phyloP scores from a whole-genome alignment of 1,284 basidiomycete genomes.

The Ustilago lituana region DNA sequence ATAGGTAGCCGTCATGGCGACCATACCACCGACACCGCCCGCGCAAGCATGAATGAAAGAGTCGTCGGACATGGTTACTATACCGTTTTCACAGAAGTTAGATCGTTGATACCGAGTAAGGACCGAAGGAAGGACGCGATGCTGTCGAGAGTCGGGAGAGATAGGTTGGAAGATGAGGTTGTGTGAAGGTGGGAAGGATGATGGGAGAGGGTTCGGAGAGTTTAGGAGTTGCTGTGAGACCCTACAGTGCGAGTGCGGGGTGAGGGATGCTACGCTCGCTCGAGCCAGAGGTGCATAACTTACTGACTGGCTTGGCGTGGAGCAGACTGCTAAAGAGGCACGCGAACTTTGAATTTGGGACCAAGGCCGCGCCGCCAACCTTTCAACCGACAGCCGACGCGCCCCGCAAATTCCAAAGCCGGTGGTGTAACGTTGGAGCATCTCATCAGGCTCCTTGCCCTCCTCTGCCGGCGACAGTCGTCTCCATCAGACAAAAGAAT shows the following conservation, averaged over 20 bases:
- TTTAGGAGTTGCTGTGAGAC: conserved; percentile 6
- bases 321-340: conserved; percentile 3
- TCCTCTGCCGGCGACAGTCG: too few relatives aligned
- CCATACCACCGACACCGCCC: conserved; percentile 88
- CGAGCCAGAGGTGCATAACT: conserved; percentile 7
- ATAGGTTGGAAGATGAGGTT: background rate
- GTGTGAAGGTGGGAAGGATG: background rate
- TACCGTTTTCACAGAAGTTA: too few relatives aligned
- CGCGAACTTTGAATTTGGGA: too few relatives aligned
- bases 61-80: conserved; percentile 70
- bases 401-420: too few relatives aligned
- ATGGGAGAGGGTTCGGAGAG: conserved; percentile 4
- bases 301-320: conserved; percentile 4
- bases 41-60: conserved; percentile 88
- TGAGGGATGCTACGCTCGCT: conserved; percentile 1
- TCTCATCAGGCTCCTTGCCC: too few relatives aligned
- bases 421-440: too few relatives aligned
- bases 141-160: too few relatives aligned
- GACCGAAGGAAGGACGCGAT: conserved; percentile 9
- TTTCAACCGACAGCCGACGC: too few relatives aligned
- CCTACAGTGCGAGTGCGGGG: background rate
- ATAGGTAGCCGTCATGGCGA: conserved; percentile 68
- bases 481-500: too few relatives aligned
- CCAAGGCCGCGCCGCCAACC: too few relatives aligned
- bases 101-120: too few relatives aligned